Evolutionary conservation across 192 early-diverging fungal species (phyloP), one percentile per base, ranked within the genome.

Genomic region (Entomortierella beljakovae): DNA sequence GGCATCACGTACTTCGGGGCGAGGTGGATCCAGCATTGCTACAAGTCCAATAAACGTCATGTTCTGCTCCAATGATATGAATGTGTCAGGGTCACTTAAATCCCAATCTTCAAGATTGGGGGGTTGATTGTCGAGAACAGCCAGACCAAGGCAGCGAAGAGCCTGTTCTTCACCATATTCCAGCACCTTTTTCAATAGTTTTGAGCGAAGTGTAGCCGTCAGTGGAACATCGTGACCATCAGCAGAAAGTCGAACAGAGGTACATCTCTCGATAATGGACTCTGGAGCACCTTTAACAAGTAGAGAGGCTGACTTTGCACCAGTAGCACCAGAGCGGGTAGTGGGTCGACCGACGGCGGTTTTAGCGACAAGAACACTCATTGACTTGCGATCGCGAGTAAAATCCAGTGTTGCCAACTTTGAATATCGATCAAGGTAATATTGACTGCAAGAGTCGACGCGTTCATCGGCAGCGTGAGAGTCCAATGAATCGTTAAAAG

Each of bases 281-380:
- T 99, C 98, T 26, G 96, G 96, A 23, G 98, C 98, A 61, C 98
- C 98, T 83, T 99, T 99, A 51, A 97, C 95, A 70, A 93, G 86
- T 50, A 99, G 86, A n/a, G 83, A 70, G 38, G 77, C 53, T n/a
- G 74, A 51, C 13, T 59, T 23, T 8, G 64, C 73, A 28, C 58
- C 58, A 32, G 46, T 62, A 33, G 67, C 57, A 8, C 70, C 79
- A 18, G 70, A 80, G 59, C 68, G 66, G 32, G 61, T 69, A 32
- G 53, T 33, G 56, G 46, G 71, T 25, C 68, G 83, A 37, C 58
- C 60, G 49, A 48, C 53, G 9, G 75, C 61, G 11, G 79, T 46
- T 33, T 56, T 59, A 35, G 71, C 46, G 3, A 96, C 92, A 25
- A 98, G 64, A 11, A 98, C 95, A 22, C 93, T 94, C 98, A 99